Base-by-base conservation (phyloP, 495 filamentous ascomycete genomes). In the Aspergillus funiculosus region DNA sequence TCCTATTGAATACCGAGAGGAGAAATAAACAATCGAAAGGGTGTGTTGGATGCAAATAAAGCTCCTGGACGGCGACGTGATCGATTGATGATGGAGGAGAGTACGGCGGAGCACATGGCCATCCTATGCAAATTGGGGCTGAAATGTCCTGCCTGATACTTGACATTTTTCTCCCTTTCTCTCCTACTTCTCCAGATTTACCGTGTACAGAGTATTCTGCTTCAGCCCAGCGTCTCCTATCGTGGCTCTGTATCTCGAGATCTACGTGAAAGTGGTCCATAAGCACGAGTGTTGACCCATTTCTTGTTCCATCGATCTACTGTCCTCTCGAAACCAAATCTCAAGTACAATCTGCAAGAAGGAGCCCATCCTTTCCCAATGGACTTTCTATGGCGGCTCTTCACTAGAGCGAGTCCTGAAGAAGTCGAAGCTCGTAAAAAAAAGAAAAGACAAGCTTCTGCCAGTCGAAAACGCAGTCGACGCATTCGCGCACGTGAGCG, bases 51-150 rank as follows among this genome's bases (percentile, higher is more conserved):
- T n/a, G n/a, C n/a, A n/a, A n/a, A n/a, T n/a, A n/a, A n/a, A n/a
- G n/a, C n/a, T n/a, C n/a, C n/a, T n/a, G n/a, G 35, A 21, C 22
- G 35, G 18, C 7, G 15, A 3, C 19, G 10, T 38, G 10, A 24
- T 15, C 9, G 24, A 17, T 14, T 10, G 22, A 25, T 29, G 17
- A 20, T 3, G 41, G 41, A 35, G 29, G 13, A 24, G 19, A n/a
- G 18, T 47, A 47, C 44, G 36, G 36, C 28, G 20, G n/a, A 48
- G 17, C 37, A 41, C 21, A 32, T 3, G 29, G 5, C 5, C 21
- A 19, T 2, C 11, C 20, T 11, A 21, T 26, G 46, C 46, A 27
- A 19, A 15, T 24, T 25, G 30, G 24, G 27, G 27, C 46, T 22
- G 22, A 35, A 21, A 8, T n/a, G n/a, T n/a, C 14, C 31, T 13